phyloP scores from a whole-genome alignment of 495 filamentous ascomycete genomes.

The Immersiella caudata region DNA sequence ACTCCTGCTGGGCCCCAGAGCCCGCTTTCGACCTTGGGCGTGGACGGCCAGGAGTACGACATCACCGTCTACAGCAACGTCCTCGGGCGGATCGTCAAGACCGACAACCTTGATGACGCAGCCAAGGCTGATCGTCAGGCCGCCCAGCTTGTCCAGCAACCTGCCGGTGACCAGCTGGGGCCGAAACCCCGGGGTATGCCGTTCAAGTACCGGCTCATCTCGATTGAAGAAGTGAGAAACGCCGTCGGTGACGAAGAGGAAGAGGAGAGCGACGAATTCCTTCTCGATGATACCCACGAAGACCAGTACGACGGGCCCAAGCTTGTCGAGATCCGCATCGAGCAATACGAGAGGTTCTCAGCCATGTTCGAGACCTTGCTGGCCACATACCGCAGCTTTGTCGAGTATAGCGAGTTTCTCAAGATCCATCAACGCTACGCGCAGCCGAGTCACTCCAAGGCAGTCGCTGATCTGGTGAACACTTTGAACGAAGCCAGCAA shows the following conservation, averaged over 20 bases:
- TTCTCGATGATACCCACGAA: not conserved
- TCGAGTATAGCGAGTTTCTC: conserved; percentile 37
- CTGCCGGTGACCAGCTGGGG: not conserved
- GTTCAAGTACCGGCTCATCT: not conserved
- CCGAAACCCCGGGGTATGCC: not conserved
- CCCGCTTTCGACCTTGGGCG: not conserved
- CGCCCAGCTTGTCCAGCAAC: not conserved
- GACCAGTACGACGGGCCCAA: not conserved
- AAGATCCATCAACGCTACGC: conserved; percentile 17
- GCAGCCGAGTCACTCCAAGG: conserved; percentile 16
- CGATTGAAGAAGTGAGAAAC: not conserved
- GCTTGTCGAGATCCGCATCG: not conserved
- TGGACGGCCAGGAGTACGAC: not conserved
- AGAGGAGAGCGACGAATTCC: not conserved
- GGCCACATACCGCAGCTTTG: not conserved
- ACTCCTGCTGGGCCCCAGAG: not conserved
- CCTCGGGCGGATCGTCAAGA: not conserved
- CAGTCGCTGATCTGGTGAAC: conserved; percentile 13
- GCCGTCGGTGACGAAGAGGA: not conserved
- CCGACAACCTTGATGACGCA: not conserved
- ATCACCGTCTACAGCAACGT: not conserved
- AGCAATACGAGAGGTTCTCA: not conserved
- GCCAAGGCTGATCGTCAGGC: not conserved
- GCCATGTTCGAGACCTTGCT: not conserved
- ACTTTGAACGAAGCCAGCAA: not conserved